phyloP scores from a whole-genome alignment of 1,284 basidiomycete genomes.

The Irpex rosettiformis region DNA sequence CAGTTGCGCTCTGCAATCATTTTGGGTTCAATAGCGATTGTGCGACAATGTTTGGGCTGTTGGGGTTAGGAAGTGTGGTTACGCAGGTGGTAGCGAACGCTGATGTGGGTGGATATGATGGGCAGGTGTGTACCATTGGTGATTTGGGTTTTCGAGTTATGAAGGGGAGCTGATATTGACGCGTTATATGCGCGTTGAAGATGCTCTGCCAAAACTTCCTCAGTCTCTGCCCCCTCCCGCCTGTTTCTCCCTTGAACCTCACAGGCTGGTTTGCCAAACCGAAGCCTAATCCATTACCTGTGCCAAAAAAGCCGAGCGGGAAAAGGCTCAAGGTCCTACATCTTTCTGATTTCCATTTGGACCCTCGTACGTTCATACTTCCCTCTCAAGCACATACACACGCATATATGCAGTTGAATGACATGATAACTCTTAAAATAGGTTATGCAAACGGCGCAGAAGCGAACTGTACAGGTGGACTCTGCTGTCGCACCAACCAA shows the following conservation, averaged over 20 bases:
- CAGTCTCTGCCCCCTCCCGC: conserved; percentile 45
- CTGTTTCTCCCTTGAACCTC: conserved; percentile 48
- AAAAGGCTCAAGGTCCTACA: conserved; percentile 72
- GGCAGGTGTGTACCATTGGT: conserved; percentile 45
- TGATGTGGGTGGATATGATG: conserved; percentile 65
- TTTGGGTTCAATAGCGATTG: conserved; percentile 57
- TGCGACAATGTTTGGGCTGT: conserved; percentile 41
- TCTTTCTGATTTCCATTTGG: conserved; percentile 76
- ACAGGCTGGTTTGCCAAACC: conserved; percentile 61
- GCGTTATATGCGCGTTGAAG: conserved; percentile 28
- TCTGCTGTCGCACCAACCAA: conserved; percentile 66
- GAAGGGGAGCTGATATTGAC: background rate
- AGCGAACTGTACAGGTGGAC: conserved; percentile 69
- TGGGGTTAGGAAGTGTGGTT: conserved; percentile 53
- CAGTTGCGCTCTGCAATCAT: conserved; percentile 57
- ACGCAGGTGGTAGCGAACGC: conserved; percentile 69
- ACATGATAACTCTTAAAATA: conserved; percentile 21
- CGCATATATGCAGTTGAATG: background rate
- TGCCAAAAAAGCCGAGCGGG: conserved; percentile 53
- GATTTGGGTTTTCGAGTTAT: conserved; percentile 10
- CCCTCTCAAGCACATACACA: background rate
- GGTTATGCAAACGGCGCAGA: conserved; percentile 73
- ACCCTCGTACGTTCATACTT: conserved; percentile 47
- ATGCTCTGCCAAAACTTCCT: conserved; percentile 56
- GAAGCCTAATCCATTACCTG: conserved; percentile 63